Evolutionary conservation across 768 basidiomycete species (phyloP).

Genomic region (Mycena leptocephala): DNA sequence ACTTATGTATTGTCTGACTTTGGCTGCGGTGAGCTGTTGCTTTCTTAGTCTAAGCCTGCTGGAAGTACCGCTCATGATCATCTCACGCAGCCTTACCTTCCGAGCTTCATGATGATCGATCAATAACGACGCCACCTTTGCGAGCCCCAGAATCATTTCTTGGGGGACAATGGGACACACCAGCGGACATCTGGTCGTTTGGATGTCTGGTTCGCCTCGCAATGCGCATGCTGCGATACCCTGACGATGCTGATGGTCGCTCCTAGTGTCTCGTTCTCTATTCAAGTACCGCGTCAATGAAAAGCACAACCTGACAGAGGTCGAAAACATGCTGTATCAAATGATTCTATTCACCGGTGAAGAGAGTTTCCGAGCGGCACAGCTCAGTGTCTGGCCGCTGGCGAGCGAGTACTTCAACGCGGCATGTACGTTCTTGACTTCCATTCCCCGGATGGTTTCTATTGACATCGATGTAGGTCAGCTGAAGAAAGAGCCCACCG

Average conservation of each 20-base stretch:
- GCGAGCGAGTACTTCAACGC: conserved; percentile 9
- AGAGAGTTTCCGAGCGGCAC: conserved; percentile 1
- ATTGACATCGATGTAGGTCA: conserved; percentile 12
- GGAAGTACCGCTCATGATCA: conserved; percentile 3
- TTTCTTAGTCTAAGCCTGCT: background rate
- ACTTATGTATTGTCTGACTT: conserved; percentile 47
- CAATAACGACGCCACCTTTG: conserved; percentile 40
- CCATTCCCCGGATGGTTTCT: background rate
- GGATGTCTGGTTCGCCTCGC: conserved; percentile 45
- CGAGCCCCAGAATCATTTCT: conserved; percentile 50
- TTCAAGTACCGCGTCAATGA: conserved; percentile 22
- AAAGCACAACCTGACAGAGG: conserved; percentile 8
- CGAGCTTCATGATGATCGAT: conserved; percentile 28
- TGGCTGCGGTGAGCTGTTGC: conserved; percentile 41
- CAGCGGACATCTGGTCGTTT: conserved; percentile 51
- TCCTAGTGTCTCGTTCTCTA: conserved; percentile 17
- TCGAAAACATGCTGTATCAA: conserved; percentile 29
- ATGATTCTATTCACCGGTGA: conserved; percentile 17
- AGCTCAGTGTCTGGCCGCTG: conserved; percentile 14
- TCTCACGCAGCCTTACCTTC: conserved; percentile 36
- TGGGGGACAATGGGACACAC: conserved; percentile 44
- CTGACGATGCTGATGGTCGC: background rate
- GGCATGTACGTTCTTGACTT: conserved; percentile 4
- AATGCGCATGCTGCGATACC: background rate
- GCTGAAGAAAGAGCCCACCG: conserved; percentile 6